Percentiles rank a stretch among this genome's conserved stretches.
Evolutionary conservation across 2,329 filamentous ascomycete species (phyloP).

Genomic region (Clonostachys rosea): DNA sequence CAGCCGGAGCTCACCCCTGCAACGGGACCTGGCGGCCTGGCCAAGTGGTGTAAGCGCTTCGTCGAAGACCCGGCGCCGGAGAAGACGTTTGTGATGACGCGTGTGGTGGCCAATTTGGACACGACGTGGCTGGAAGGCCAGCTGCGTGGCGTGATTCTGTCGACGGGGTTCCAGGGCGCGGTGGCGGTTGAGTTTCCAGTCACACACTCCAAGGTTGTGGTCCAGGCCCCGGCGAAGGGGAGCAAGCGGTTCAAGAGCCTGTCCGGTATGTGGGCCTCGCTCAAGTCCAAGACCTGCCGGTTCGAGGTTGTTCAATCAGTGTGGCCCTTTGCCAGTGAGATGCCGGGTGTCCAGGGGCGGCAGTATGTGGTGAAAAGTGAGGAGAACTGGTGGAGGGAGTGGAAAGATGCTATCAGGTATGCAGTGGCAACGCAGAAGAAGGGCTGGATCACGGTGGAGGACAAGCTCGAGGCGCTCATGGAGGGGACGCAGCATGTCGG

Average conservation of each 20-base stretch:
- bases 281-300: conserved; percentile 31
- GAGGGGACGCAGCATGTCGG: conserved; percentile 19
- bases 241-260: conserved; percentile 50
- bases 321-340: conserved; percentile 51
- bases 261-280: conserved; percentile 39
- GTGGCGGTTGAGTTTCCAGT: conserved; percentile 44
- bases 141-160: conserved; percentile 42
- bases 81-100: too few relatives aligned
- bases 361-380: too few relatives aligned
- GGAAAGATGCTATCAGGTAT: conserved; percentile 20
- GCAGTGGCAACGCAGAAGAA: conserved; percentile 37
- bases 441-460: conserved; percentile 42
- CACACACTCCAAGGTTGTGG: conserved; percentile 40
- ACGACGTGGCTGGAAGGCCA: conserved; percentile 19
- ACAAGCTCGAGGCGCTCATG: conserved; percentile 48
- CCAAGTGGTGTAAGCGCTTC: conserved; percentile 33
- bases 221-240: conserved; percentile 46
- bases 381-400: too few relatives aligned
- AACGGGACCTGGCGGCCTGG: conserved; percentile 33
- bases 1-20: conserved; percentile 38
- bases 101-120: too few relatives aligned
- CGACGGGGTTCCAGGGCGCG: conserved; percentile 43
- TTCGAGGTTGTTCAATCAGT: conserved; percentile 52
- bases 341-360: conserved; percentile 34
- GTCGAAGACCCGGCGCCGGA: too few relatives aligned